Evolutionary conservation across 257 asterid genomes (phyloP), one percentile per base, ranked within the genome.

Genomic region (Henckelia pumila): DNA sequence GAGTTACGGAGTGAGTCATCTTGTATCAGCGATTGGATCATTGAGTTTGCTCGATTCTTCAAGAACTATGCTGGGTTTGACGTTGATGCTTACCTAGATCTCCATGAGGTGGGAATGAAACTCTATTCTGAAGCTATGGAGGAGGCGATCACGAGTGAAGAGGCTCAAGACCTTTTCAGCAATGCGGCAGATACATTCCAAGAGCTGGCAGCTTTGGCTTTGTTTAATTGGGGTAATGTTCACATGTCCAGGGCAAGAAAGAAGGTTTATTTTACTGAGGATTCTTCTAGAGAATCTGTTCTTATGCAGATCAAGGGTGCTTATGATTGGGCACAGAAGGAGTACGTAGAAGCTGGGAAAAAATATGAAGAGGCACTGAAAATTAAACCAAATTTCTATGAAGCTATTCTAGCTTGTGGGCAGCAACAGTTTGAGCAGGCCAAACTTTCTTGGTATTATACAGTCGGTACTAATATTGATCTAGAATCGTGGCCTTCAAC

Each of bases 191-290:
- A 88, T 50, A 91, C 83, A 62, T 91, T 91, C 69, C 87, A 85
- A 74, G 97, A 88, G 73, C 86, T 91, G 93, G 84, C 89, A 33
- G 96, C 96, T 71, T 80, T 88, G 68, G 95, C 96, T 52, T 70
- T 91, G 87, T 91, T 91, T 84, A 88, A 91, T 56, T 88, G 93
- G 82, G 96, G 96, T 10, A 91, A 86, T 61, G 95, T 91, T 69
- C 88, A 88, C 73, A 83, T 86, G 87, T 83, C 96, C 24, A 77
- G 84, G 72, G 97, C 97, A 26, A 82, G 89, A 68, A 91, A 88
- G 74, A 75, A 70, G 84, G 82, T 86, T 40, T 71, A 78, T 78
- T 61, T 88, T 64, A 25, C 84, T 1, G 91, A 91, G 37, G 92
- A 85, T 64, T 71, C 85, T 65, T 76, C 89, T 1, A 69, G 73